A percentile compares a stretch with the other conserved stretches of the same genome.
Conservation (phyloP, 2,329 filamentous ascomycete species). For the Pseudogymnoascus sp. region DNA sequence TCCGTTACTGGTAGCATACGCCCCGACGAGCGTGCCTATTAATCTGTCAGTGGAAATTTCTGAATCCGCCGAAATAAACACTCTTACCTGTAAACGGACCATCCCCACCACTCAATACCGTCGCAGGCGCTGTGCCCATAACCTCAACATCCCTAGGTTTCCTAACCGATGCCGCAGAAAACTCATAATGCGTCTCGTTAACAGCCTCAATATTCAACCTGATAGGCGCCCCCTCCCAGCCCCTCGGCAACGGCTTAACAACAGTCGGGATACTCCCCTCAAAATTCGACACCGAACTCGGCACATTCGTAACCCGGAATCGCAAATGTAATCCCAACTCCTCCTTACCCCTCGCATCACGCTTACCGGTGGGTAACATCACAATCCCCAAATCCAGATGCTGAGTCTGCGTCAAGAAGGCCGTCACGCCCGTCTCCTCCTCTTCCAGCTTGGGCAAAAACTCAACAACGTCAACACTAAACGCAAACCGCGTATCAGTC, state of each 20-base stretch:
- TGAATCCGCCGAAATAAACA: not conserved
- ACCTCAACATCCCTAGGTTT: slow-evolving; percentile 36
- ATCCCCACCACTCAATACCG: slow-evolving; percentile 28
- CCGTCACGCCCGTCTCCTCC: slow-evolving; percentile 45
- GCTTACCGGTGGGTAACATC: slow-evolving; percentile 15
- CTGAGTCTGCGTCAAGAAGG: slow-evolving; percentile 46
- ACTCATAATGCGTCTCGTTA: not conserved
- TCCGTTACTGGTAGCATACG: slow-evolving; percentile 47
- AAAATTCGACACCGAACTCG: slow-evolving; percentile 28
- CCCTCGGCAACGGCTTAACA: slow-evolving; percentile 32
- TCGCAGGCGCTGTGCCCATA: slow-evolving; percentile 36
- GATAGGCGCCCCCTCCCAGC: slow-evolving; percentile 27
- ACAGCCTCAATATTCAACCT: not conserved
- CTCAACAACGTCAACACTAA: slow-evolving; percentile 36
- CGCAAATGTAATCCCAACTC: not conserved
- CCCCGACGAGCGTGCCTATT: slow-evolving; percentile 41
- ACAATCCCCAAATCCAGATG: slow-evolving; percentile 40
- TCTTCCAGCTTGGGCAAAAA: slow-evolving; percentile 33
- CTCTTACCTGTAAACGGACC: slow-evolving; percentile 3
- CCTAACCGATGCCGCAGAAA: slow-evolving; percentile 15
- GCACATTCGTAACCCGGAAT: not conserved
- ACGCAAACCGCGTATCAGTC: slow-evolving; percentile 47
- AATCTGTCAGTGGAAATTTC: slow-evolving; percentile 14
- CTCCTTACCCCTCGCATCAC: not conserved
- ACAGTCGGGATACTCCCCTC: slow-evolving; percentile 34